Conservation (phyloP, 2,329 filamentous ascomycete genomes). For the Colletotrichum sojae region DNA sequence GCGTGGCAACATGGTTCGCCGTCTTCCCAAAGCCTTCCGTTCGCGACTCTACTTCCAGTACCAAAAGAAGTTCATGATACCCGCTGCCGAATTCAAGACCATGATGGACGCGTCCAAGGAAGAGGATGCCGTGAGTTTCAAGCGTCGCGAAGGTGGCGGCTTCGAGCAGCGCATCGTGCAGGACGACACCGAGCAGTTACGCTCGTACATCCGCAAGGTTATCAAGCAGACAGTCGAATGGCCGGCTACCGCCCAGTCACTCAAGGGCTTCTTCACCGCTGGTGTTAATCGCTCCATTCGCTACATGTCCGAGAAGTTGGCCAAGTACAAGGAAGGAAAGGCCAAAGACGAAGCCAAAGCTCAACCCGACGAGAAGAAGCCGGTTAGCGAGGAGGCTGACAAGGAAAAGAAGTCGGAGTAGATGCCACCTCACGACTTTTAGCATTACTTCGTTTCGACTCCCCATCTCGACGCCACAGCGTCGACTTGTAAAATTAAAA, state of each 20-base stretch:
- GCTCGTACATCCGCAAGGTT: slow-evolving; percentile 78
- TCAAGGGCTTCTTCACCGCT: slow-evolving; percentile 87
- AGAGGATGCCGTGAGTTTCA: slow-evolving; percentile 76
- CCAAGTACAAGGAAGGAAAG: slow-evolving; percentile 70
- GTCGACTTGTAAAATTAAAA: slow-evolving; percentile 23
- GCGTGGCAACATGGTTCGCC: slow-evolving; percentile 95
- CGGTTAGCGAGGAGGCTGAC: slow-evolving; percentile 14
- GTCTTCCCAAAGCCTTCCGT: slow-evolving; percentile 88
- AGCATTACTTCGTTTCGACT: slow-evolving; percentile 2
- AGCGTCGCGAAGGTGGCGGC: slow-evolving; percentile 81
- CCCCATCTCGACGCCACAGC: slow-evolving; percentile 7
- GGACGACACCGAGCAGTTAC: slow-evolving; percentile 77
- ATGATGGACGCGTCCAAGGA: slow-evolving; percentile 86
- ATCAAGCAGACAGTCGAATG: slow-evolving; percentile 92
- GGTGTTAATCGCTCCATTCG: slow-evolving; percentile 78
- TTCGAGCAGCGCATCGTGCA: slow-evolving; percentile 90
- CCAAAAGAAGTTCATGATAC: slow-evolving; percentile 90
- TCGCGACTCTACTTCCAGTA: slow-evolving; percentile 95
- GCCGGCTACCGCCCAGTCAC: slow-evolving; percentile 89
- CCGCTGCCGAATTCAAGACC: slow-evolving; percentile 83
- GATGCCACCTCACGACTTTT: background rate
- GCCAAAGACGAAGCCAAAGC: slow-evolving; percentile 46
- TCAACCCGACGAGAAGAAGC: slow-evolving; percentile 46
- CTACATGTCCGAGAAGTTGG: slow-evolving; percentile 87
- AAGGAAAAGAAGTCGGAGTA: slow-evolving; percentile 29